A percentile compares a stretch with the other conserved stretches of the same genome.
phyloP scores from a whole-genome alignment of 2,329 filamentous ascomycete genomes.

The Pezicula neosporulosa region DNA sequence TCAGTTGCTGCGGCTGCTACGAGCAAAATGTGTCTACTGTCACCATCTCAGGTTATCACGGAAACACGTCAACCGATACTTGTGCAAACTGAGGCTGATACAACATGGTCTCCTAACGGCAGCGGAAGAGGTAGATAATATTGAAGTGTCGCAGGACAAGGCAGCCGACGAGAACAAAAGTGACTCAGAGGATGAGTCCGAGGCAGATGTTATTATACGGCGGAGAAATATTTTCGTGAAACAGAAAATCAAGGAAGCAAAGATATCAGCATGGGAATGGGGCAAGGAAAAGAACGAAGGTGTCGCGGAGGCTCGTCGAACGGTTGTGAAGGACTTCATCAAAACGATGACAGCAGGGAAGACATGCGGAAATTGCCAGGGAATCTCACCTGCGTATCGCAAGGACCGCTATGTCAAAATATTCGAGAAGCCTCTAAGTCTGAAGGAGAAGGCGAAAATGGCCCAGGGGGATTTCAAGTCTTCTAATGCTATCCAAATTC shows the following conservation, averaged over 20 bases:
- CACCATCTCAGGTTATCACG: constrained; percentile 79
- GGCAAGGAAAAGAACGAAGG: constrained; percentile 71
- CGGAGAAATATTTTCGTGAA: constrained; percentile 68
- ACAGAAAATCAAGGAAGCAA: constrained; percentile 60
- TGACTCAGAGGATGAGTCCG: constrained; percentile 32
- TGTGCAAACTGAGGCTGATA: constrained; percentile 81
- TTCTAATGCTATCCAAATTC: constrained; percentile 27
- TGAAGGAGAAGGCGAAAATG: constrained; percentile 78
- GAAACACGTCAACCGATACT: constrained; percentile 71
- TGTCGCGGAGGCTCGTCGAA: constrained; percentile 70
- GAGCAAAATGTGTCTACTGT: constrained; percentile 89
- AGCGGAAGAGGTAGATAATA: constrained; percentile 47
- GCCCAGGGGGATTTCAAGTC: constrained; percentile 57
- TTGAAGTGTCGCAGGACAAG: constrained; percentile 22
- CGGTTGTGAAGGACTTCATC: constrained; percentile 78
- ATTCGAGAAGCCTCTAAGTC: constrained; percentile 75
- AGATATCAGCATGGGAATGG: constrained; percentile 37
- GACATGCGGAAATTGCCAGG: constrained; percentile 63
- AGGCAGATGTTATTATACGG: constrained; percentile 44
- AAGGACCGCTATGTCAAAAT: constrained; percentile 93
- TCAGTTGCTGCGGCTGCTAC: constrained; percentile 79
- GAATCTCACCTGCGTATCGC: constrained; percentile 77
- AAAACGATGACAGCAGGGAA: constrained; percentile 66
- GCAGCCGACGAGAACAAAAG: constrained; percentile 15
- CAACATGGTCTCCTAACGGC: constrained; percentile 77